These are phyloP conservation scores for Oryza officinalis DNA, from an alignment of 176 grass and related monocot species.

Conservation along the genomic window DNA sequence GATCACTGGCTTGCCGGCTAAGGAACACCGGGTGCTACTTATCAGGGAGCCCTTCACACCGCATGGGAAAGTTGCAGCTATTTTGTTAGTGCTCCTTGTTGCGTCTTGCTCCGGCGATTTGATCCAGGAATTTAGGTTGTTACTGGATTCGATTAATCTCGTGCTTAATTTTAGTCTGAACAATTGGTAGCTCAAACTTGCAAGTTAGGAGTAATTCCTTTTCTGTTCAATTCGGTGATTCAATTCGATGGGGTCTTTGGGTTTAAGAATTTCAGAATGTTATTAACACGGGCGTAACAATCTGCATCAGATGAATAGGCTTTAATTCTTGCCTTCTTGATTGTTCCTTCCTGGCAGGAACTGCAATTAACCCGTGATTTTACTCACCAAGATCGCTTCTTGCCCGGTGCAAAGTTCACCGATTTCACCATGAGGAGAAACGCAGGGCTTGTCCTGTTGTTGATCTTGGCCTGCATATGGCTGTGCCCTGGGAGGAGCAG, in stretches of 20 bases:
- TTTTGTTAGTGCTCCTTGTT: not conserved
- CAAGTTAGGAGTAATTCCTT: not conserved
- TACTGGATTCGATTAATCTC: not conserved
- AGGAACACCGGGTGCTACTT: conserved; percentile 38
- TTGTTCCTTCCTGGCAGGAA: conserved; percentile 28
- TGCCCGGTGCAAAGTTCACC: not conserved
- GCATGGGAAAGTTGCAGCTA: not conserved
- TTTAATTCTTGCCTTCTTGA: conserved; percentile 28
- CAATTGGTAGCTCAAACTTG: not conserved
- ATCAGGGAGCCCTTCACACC: conserved; percentile 15
- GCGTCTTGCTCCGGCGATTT: not conserved
- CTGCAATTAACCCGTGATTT: conserved; percentile 18
- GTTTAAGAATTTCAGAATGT: not conserved
- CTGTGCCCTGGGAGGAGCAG: not conserved
- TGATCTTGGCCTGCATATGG: conserved; percentile 29
- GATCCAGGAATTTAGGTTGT: conserved; percentile 15
- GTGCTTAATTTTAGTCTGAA: not conserved
- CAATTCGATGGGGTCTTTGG: not conserved
- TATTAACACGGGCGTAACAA: not conserved
- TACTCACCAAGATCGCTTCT: not conserved
- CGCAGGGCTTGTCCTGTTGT: not conserved
- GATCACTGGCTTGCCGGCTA: conserved; percentile 44
- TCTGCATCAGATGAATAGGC: not conserved
- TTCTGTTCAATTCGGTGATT: not conserved
- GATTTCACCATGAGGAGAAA: conserved; percentile 17